A percentile compares a stretch with the other conserved stretches of the same genome.
Evolutionary conservation across 1,284 basidiomycete genomes (phyloP).

Genomic region (Ustilago esculenta): DNA sequence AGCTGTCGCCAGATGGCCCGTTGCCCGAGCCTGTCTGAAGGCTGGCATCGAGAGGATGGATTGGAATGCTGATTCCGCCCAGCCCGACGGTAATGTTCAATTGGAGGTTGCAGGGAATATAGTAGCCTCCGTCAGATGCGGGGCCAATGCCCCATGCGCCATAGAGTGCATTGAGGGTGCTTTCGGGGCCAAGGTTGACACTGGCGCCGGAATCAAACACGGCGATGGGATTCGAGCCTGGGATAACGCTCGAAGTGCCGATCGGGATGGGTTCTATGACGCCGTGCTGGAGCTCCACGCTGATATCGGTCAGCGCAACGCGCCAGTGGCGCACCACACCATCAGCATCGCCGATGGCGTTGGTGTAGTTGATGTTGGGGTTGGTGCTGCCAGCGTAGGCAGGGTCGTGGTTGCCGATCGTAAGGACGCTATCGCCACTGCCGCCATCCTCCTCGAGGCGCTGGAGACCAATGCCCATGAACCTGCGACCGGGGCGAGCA

Average conservation of each 20-base stretch:
- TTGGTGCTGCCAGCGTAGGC: slow-evolving; percentile 38
- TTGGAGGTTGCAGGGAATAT: slow-evolving; percentile 54
- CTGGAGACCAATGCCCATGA: slow-evolving; percentile 56
- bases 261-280: slow-evolving; percentile 36
- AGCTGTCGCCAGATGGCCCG: slow-evolving; percentile 18
- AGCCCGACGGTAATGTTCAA: slow-evolving; percentile 55
- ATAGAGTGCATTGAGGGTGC: slow-evolving; percentile 56
- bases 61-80: slow-evolving; percentile 45
- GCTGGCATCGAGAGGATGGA: slow-evolving; percentile 59
- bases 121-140: slow-evolving; percentile 53
- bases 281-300: slow-evolving; percentile 37
- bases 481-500: slow-evolving; percentile 38
- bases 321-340: slow-evolving; percentile 54
- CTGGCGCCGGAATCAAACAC: slow-evolving; percentile 53
- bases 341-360: slow-evolving; percentile 48
- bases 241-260: slow-evolving; percentile 32
- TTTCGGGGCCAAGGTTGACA: slow-evolving; percentile 49
- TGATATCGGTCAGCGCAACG: slow-evolving; percentile 40
- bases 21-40: slow-evolving; percentile 30
- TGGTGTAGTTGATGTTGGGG: slow-evolving; percentile 37
- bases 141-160: slow-evolving; percentile 59
- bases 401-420: slow-evolving; percentile 53
- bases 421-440: slow-evolving; percentile 52
- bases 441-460: slow-evolving; percentile 59
- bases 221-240: slow-evolving; percentile 42